Base-by-base conservation (phyloP, 2,329 filamentous ascomycete genomes). In the Fusarium decemcellulare region DNA sequence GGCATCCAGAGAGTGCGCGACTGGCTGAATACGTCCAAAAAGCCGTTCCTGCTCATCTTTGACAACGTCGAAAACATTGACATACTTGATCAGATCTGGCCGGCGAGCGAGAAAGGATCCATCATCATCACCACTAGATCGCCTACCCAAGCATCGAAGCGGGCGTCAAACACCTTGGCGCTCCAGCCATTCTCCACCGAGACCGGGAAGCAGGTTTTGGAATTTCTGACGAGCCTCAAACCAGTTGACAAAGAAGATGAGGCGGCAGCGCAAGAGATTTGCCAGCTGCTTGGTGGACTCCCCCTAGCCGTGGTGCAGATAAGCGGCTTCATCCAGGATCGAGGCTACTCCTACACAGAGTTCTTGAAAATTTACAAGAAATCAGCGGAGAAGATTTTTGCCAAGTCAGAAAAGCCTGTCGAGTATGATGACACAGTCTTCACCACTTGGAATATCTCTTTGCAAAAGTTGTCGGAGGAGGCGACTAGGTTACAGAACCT, bases 41-140 rank as follows among this genome's bases (percentile, higher is more conserved):
- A 23, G 27, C 48, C 48, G 11, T 59, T 54, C 37, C 34, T 63
- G 5, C 40, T 59, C 55, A 59, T 63, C 42, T 63, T 63, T 15
- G 54, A 54, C 30, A 54, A 63, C 23, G 47, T 53, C 32, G 52
- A 62, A 57, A 51, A 52, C 29, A 30, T 52, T 36, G 32, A 51
- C 12, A 36, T 57, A n/a, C 52, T 62, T 15, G 40, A 47, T n/a
- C 32, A 57, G 32, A 51, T 57, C 32, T 57, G 52, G 59, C 59
- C 59, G 5, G 36, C 51, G 30, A 62, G 51, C 52, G 44, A 43
- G 23, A 50, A 57, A 10, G 52, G 59, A n/a, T 62, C 59, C 23
- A 46, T 62, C 27, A 50, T 62, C 29, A 57, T 62, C 30, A 62
- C 59, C 14, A 57, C 59, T 4, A 27, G 51, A n/a, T 61, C 51